Conservation (phyloP, 2,329 filamentous ascomycete genomes). For the Golovinomyces cichoracearum region DNA sequence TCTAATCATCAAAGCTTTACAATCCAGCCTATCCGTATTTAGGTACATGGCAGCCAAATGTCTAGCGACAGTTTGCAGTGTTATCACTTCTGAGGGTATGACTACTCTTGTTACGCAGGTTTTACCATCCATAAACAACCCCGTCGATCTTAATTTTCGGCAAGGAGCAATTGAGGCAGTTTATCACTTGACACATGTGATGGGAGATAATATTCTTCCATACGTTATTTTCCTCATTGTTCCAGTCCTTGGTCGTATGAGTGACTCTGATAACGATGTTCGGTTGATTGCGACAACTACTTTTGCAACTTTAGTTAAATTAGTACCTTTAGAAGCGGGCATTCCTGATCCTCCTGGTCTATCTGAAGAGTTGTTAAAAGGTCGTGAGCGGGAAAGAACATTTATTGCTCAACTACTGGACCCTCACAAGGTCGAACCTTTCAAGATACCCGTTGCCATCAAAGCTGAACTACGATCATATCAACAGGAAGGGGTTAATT, state of each 20-base stretch:
- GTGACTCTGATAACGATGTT: constrained; percentile 89
- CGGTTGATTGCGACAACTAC: constrained; percentile 85
- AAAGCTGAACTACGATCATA: constrained; percentile 91
- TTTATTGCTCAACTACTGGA: constrained; percentile 94
- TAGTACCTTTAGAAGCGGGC: constrained; percentile 86
- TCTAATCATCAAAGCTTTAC: constrained; percentile 62
- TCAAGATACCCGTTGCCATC: constrained; percentile 82
- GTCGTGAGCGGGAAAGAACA: constrained; percentile 76
- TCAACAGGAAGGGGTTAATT: constrained; percentile 96
- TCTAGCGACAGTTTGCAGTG: constrained; percentile 86
- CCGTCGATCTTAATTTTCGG: constrained; percentile 61
- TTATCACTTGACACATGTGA: constrained; percentile 91
- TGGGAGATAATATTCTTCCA: constrained; percentile 86
- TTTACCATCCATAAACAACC: constrained; percentile 72
- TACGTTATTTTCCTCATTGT: constrained; percentile 99
- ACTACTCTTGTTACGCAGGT: constrained; percentile 86
- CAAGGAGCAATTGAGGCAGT: constrained; percentile 89
- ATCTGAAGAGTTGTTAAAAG: constrained; percentile 64
- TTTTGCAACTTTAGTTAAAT: constrained; percentile 87
- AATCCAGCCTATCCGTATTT: constrained; percentile 72
- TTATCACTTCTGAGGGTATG: constrained; percentile 86
- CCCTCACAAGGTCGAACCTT: constrained; percentile 85
- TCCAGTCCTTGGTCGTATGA: constrained; percentile 90
- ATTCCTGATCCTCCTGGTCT: constrained; percentile 90
- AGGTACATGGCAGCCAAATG: constrained; percentile 94